Conservation (phyloP, 495 filamentous ascomycete genomes). For the Xylaria telfairii region DNA sequence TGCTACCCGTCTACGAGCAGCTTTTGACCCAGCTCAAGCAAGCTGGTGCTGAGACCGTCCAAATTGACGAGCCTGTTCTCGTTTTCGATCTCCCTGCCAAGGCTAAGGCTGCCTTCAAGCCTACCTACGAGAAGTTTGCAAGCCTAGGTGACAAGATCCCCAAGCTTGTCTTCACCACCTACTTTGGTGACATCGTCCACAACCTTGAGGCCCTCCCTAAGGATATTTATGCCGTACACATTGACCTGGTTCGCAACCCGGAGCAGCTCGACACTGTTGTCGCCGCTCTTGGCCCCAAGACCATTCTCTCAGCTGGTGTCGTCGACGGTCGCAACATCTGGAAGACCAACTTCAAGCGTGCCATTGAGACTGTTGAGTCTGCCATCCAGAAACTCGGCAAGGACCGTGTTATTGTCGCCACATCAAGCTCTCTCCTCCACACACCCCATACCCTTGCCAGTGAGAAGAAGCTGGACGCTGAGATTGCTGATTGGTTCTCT, state of each 20-base stretch:
- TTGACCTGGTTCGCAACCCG: constrained; percentile 96
- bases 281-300: constrained; percentile 77
- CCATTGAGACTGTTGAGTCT: constrained; percentile 85
- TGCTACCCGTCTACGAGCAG: constrained; percentile 91
- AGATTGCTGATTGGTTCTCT: constrained; percentile 97
- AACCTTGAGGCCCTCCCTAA: constrained; percentile 89
- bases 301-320: constrained; percentile 89
- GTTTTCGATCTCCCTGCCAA: constrained; percentile 88
- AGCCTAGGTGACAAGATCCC: constrained; percentile 77
- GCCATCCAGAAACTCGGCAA: constrained; percentile 93
- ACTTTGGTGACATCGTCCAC: constrained; percentile 99
- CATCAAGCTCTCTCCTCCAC: constrained; percentile 96
- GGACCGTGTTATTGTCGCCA: constrained; percentile 94
- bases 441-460: constrained; percentile 95
- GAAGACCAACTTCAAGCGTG: constrained; percentile 96
- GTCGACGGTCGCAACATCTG: constrained; percentile 99
- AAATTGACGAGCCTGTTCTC: constrained; percentile 97
- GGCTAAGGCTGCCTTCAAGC: constrained; percentile 97
- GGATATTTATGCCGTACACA: constrained; percentile 80
- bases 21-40: constrained; percentile 89
- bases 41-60: constrained; percentile 91
- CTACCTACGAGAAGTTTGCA: constrained; percentile 87
- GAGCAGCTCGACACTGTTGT: constrained; percentile 89
- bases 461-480: constrained; percentile 93
- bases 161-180: constrained; percentile 85